Evolutionary conservation across 2,329 filamentous ascomycete species (phyloP), one percentile per base, ranked within the genome.

Genomic region (Stromatinia cepivora): DNA sequence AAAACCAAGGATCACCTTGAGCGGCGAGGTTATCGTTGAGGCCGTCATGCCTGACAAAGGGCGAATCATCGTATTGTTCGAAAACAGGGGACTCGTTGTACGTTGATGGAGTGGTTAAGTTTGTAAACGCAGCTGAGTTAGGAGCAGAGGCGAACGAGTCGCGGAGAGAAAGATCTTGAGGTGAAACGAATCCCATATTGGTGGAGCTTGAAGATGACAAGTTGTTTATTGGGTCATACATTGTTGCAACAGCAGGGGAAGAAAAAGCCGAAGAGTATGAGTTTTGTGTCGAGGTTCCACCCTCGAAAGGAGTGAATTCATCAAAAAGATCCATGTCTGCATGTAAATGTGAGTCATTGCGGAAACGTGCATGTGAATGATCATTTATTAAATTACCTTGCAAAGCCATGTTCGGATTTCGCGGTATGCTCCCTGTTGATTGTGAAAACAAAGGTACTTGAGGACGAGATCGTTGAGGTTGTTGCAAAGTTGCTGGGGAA

Each of bases 71-170:
- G 78, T 85, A 86, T 75, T 92, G 89, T 71, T 80, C 80, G 76
- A 90, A 89, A 70, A 88, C 90, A 15, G 92, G 92, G 66, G 92
- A 96, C 76, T 90, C 91, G 77, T 91, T 86, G 76, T 88, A 90
- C 69, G 88, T 84, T n/a, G 91, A 92, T 57, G 93, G 93, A 71
- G 93, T 95, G 69, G 93, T 97, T 80, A 97, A 78, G 72, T 93
- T 89, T 48, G 93, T 97, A 78, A 95, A 88, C 46, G 92, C 89
- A 59, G 90, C 86, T 2, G 93, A 97, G 77, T 92, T 92, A 42
- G 93, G 93, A 50, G 92, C 88, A 72, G 92, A 96, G 78, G 87
- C 84, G 77, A 88, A 88, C 70, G 86, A 84, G 76, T 92, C 88
- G 74, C 88, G 87, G 75, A 94, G 84, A 74, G 90, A 82, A 73